Conservation (phyloP, 129 eudicot genomes). For the Arctium minus region DNA sequence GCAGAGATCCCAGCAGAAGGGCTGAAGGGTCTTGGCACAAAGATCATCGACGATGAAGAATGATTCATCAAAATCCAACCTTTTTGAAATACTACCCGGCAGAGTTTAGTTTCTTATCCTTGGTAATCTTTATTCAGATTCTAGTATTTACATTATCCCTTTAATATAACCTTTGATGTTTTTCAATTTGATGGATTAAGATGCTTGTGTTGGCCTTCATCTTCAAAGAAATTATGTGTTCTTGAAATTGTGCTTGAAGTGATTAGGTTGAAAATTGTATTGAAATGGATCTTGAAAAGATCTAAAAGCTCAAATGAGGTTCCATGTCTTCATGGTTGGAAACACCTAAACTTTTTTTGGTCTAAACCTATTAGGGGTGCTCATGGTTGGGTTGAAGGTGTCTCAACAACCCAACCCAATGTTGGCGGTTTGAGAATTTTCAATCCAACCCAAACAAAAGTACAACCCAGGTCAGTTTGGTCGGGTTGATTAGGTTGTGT, state of each 20-base stretch:
- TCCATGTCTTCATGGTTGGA: too few relatives aligned
- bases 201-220: too few relatives aligned
- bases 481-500: too few relatives aligned
- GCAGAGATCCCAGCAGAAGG: slow-evolving; percentile 66
- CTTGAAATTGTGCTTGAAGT: not conserved
- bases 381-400: too few relatives aligned
- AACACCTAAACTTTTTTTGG: too few relatives aligned
- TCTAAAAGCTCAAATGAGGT: too few relatives aligned
- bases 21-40: slow-evolving; percentile 64
- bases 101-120: slow-evolving; percentile 29
- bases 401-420: too few relatives aligned
- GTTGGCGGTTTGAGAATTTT: too few relatives aligned
- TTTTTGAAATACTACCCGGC: slow-evolving; percentile 22
- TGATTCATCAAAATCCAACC: slow-evolving; percentile 21
- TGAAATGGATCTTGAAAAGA: not conserved
- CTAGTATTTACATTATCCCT: slow-evolving; percentile 18
- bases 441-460: too few relatives aligned
- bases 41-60: slow-evolving; percentile 62
- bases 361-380: too few relatives aligned
- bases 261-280: too few relatives aligned
- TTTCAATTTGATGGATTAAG: slow-evolving; percentile 11
- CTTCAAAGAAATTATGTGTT: not conserved
- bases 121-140: slow-evolving; percentile 25
- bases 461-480: too few relatives aligned
- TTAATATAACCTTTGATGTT: slow-evolving; percentile 19